phyloP scores from a whole-genome alignment of 345 rosid species.

The Brassica rapa region DNA sequence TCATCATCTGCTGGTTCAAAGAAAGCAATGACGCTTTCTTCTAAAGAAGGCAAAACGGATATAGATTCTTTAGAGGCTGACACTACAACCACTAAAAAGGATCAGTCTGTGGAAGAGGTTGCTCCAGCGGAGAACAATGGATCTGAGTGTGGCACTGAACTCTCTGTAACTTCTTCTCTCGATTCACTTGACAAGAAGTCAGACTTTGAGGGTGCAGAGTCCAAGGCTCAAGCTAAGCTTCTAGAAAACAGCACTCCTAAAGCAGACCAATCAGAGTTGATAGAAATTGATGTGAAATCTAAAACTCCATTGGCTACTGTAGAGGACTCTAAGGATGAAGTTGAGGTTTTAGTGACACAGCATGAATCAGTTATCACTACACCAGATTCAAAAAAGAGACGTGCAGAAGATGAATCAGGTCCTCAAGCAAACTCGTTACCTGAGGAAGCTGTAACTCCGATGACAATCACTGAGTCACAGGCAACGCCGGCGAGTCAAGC shows the following conservation, averaged over 20 bases:
- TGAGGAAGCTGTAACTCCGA: conserved; percentile 65
- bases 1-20: conserved; percentile 48
- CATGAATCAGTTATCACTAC: conserved; percentile 41
- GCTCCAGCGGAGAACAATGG: conserved; percentile 49
- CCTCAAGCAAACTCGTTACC: conserved; percentile 16
- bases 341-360: conserved; percentile 32
- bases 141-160: conserved; percentile 92
- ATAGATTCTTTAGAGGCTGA: conserved; percentile 33
- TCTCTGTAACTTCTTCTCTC: conserved; percentile 84
- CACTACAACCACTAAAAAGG: no score
- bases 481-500: conserved; percentile 86
- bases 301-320: conserved; percentile 14
- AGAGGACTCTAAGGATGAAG: conserved; percentile 41
- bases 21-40: conserved; percentile 41
- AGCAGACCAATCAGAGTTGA: conserved; percentile 33
- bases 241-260: conserved; percentile 42
- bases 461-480: conserved; percentile 68
- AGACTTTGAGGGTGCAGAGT: conserved; percentile 52
- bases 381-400: conserved; percentile 51
- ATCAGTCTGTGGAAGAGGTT: conserved; percentile 44
- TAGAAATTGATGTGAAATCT: conserved; percentile 45
- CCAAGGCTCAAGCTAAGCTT: conserved; percentile 45
- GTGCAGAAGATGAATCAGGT: conserved; percentile 39
- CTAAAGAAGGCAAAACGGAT: conserved; percentile 46
- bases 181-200: conserved; percentile 72